Percentiles rank a stretch among this genome's conserved stretches.
Evolutionary conservation across 805 yeast genomes (phyloP).

Genomic region (Saccharomycopsis javanensis): DNA sequence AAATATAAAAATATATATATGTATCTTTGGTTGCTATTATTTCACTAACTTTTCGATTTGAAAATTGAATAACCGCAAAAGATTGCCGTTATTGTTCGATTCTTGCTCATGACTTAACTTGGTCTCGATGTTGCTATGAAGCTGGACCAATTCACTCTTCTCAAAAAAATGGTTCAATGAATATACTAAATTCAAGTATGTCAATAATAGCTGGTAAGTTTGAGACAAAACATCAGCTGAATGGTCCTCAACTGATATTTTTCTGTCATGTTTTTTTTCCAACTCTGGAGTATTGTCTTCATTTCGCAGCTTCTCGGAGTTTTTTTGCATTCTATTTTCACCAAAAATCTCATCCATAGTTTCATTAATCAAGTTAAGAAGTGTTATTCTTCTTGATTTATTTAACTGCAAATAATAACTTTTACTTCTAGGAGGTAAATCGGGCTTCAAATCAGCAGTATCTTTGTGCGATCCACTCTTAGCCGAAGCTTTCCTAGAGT

Average conservation of each 20-base stretch:
- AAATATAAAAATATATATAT: not conserved
- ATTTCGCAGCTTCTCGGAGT: no score
- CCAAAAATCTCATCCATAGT: slow-evolving; percentile 31
- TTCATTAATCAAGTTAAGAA: slow-evolving; percentile 34
- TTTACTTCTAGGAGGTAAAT: slow-evolving; percentile 32
- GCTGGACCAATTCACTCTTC: slow-evolving; percentile 23
- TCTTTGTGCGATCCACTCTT: no score
- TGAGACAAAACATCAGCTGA: no score
- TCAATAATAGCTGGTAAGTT: slow-evolving; percentile 37
- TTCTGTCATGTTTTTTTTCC: slow-evolving; percentile 16
- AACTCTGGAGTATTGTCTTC: no score
- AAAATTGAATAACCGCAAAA: slow-evolving; percentile 8
- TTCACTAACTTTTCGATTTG: slow-evolving; percentile 1
- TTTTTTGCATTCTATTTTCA: not conserved
- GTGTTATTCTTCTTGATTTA: slow-evolving; percentile 31
- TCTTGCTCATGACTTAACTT: not conserved
- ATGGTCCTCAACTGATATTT: slow-evolving; percentile 7
- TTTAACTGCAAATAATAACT: slow-evolving; percentile 35
- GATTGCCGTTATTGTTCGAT: not conserved
- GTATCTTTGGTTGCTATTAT: not conserved
- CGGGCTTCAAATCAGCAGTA: no score
- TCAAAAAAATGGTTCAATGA: slow-evolving; percentile 29
- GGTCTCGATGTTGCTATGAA: slow-evolving; percentile 21
- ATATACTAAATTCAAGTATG: slow-evolving; percentile 46
- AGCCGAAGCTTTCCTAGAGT: slow-evolving; percentile 9